Evolutionary conservation across 345 rosid genomes (phyloP).

Genomic region (Moricandia arvensis): DNA sequence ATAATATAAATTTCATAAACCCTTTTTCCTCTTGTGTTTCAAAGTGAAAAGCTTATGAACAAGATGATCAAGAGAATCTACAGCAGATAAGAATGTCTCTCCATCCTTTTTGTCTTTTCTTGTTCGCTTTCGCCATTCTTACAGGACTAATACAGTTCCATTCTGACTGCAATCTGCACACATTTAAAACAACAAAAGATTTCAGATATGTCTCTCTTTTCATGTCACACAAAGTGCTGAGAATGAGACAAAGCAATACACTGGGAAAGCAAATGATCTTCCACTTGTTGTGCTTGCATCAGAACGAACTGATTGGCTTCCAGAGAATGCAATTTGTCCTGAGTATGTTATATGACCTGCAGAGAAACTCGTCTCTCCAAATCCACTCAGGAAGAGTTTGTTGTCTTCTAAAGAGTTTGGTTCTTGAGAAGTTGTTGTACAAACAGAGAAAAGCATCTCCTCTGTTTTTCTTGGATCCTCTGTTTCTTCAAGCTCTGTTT

Average conservation of each 20-base stretch:
- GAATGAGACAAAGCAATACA: constrained; percentile 35
- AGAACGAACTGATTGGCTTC: constrained; percentile 73
- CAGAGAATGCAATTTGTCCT: constrained; percentile 57
- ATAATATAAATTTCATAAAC: constrained; percentile 22
- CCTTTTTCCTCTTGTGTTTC: constrained; percentile 31
- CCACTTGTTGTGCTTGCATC: constrained; percentile 92
- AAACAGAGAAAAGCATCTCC: constrained; percentile 18
- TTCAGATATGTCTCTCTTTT: not conserved
- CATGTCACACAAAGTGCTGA: not conserved
- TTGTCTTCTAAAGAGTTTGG: constrained; percentile 9
- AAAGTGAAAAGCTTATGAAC: constrained; percentile 24
- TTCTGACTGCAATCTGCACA: constrained; percentile 74
- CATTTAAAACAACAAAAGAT: not conserved
- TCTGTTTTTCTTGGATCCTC: not conserved
- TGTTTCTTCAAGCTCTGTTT: constrained; percentile 8
- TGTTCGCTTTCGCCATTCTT: constrained; percentile 76
- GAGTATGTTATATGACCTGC: constrained; percentile 60
- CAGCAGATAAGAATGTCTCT: constrained; percentile 69
- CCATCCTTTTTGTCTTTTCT: constrained; percentile 65
- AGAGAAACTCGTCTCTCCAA: constrained; percentile 52
- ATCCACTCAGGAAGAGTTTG: constrained; percentile 25
- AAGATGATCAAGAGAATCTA: constrained; percentile 60
- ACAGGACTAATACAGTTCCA: constrained; percentile 94
- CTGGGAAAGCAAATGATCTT: constrained; percentile 88
- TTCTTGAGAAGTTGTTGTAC: constrained; percentile 22